Base-by-base conservation (phyloP, 2,329 filamentous ascomycete genomes). In the Ceratocystis alfenasii region DNA sequence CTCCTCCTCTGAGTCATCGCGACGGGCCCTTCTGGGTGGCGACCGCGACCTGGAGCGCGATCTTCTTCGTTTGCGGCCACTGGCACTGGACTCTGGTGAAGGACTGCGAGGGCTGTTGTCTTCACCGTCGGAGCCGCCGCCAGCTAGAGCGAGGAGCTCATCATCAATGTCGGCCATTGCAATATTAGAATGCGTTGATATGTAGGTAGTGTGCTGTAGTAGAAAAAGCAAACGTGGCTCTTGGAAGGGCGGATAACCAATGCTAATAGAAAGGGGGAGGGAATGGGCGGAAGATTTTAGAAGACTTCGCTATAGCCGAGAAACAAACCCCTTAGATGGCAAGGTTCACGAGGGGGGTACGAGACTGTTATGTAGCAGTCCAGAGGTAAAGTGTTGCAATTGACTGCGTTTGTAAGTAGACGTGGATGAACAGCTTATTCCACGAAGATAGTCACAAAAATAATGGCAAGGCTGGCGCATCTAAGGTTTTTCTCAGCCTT, bases 71-170 rank as follows among this genome's bases (percentile, higher is more conserved):
- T 65, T 64, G 36, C 62, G 57, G 3, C 36, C 22, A 30, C 53
- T 65, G 15, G n/a, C 53, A 60, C 41, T 45, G 20, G 55, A 65
- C 7, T 45, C 55, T 12, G 62, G 66, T 25, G 66, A 67, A 20
- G 22, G 30, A 22, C 62, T 64, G 63, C 62, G 61, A 50, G 65
- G 45, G 46, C 59, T 63, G 60, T 44, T 62, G 65, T 78, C 81
- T 75, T 84, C 83, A 71, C 83, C 83, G 72, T 81, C 83, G 67
- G 84, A 83, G 70, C 89, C 90, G 33, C 66, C 66, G 72, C 90
- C 94, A 65, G 92, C 94, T 70, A 97, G 86, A 73, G 90, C 92
- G 70, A 97, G 87, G 70, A 97, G 86, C 78, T 96, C 93, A 72
- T 93, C 91, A 74, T 97, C 93, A 70, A 96, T 83, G 73, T 93